Conservation (phyloP, 2,329 filamentous ascomycete genomes). For the Alternaria tenuissima region DNA sequence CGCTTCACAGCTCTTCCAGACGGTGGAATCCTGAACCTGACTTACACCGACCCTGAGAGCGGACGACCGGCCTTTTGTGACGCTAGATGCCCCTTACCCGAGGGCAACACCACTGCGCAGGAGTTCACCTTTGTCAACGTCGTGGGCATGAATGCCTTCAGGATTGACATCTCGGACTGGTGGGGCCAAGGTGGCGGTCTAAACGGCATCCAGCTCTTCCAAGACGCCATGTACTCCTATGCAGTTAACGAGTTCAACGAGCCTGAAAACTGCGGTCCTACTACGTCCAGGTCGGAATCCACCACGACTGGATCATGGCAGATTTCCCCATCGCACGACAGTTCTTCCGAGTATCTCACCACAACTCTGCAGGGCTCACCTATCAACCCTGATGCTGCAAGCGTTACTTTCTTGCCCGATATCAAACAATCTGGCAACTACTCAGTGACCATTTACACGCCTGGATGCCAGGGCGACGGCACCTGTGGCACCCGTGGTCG, state of each 20-base stretch:
- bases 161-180: constrained; percentile 84
- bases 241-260: constrained; percentile 90
- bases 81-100: constrained; percentile 81
- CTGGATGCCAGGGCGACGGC: constrained; percentile 82
- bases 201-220: constrained; percentile 84
- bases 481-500: constrained; percentile 79
- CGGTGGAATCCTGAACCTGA: constrained; percentile 95
- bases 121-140: constrained; percentile 94
- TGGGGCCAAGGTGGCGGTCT: constrained; percentile 88
- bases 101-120: constrained; percentile 74
- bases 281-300: constrained; percentile 65
- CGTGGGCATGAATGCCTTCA: constrained; percentile 88
- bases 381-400: constrained; percentile 65
- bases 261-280: constrained; percentile 75
- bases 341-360: constrained; percentile 79
- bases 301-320: constrained; percentile 78
- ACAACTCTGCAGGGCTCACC: constrained; percentile 67
- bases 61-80: constrained; percentile 77
- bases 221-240: constrained; percentile 85
- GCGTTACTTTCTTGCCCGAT: constrained; percentile 82
- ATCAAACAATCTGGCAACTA: constrained; percentile 92
- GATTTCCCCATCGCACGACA: constrained; percentile 71
- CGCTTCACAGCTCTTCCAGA: constrained; percentile 85
- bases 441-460: constrained; percentile 88
- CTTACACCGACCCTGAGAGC: constrained; percentile 77